Evolutionary conservation across 495 filamentous ascomycete genomes (phyloP).

Genomic region (Annulohypoxylon maeteangense): DNA sequence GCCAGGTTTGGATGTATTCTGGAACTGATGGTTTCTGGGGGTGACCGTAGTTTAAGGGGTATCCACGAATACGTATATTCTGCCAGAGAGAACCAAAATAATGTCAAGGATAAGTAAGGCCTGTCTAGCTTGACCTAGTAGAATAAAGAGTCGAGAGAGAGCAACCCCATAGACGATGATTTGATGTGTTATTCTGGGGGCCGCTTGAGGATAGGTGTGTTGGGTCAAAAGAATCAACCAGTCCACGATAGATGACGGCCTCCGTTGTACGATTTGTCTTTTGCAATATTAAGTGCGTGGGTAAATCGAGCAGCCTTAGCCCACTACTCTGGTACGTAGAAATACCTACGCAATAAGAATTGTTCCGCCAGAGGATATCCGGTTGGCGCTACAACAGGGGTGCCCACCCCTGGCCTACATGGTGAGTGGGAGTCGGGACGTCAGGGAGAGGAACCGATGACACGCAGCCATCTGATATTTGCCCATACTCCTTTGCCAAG

Average conservation of each 20-base stretch:
- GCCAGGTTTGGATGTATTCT: conserved; percentile 15
- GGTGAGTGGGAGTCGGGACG: conserved; percentile 38
- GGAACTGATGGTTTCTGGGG: background rate
- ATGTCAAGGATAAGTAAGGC: conserved; percentile 21
- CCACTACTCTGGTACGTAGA: conserved; percentile 33
- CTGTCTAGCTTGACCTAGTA: conserved; percentile 23
- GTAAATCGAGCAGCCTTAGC: conserved; percentile 41
- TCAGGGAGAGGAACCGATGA: conserved; percentile 45
- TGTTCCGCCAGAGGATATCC: conserved; percentile 35
- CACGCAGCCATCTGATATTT: conserved; percentile 43
- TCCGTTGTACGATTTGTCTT: conserved; percentile 30
- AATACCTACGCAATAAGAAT: conserved; percentile 41
- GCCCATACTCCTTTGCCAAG: conserved; percentile 29
- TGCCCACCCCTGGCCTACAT: conserved; percentile 29
- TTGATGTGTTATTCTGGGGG: conserved; percentile 30
- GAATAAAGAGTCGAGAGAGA: conserved; percentile 1
- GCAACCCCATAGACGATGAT: conserved; percentile 5
- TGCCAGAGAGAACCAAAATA: conserved; percentile 21
- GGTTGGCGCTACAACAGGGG: conserved; percentile 42
- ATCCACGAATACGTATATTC: conserved; percentile 33
- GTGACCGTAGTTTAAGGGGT: conserved; percentile 20
- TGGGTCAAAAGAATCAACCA: conserved; percentile 29
- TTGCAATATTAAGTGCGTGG: conserved; percentile 40
- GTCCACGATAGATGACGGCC: conserved; percentile 17
- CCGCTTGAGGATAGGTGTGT: conserved; percentile 12